phyloP scores from a whole-genome alignment of 2,329 filamentous ascomycete genomes.

The Colletotrichum musicola region DNA sequence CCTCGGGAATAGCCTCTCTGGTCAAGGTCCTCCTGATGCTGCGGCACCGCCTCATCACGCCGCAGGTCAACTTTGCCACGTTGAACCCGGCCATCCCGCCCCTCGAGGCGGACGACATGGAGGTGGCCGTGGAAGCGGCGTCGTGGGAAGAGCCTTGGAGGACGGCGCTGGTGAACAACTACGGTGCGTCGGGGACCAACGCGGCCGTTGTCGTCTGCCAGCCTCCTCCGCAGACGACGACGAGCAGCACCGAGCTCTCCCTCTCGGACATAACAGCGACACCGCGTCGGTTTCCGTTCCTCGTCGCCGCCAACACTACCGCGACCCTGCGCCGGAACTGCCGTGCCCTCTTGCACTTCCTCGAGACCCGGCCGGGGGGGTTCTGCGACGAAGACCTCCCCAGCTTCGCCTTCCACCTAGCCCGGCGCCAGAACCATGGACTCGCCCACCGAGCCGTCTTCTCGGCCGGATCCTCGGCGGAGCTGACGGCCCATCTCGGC shows the following conservation, averaged over 20 bases:
- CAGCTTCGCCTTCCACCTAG: slow-evolving; percentile 1
- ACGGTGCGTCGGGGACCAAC: slow-evolving; percentile 47
- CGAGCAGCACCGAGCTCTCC: background rate
- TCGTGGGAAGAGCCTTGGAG: slow-evolving; percentile 15
- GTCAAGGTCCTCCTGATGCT: slow-evolving; percentile 45
- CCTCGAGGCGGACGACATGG: slow-evolving; percentile 6
- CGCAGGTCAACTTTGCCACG: slow-evolving; percentile 58
- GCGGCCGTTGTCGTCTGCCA: slow-evolving; percentile 42
- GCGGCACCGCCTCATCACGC: slow-evolving; percentile 42
- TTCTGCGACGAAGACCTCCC: background rate
- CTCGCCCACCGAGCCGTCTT: slow-evolving; percentile 2
- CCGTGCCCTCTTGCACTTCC: background rate
- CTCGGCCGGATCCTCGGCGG: background rate
- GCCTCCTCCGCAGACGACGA: background rate
- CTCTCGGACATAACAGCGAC: too few relatives aligned
- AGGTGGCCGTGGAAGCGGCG: too few relatives aligned
- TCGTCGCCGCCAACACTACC: background rate
- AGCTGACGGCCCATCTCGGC: background rate
- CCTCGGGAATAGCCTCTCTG: slow-evolving; percentile 41
- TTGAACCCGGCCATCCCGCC: slow-evolving; percentile 60
- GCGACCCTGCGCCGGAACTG: background rate
- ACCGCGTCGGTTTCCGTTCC: background rate
- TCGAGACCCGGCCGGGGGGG: background rate
- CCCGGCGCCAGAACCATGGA: background rate
- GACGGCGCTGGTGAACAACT: slow-evolving; percentile 52